These are phyloP conservation scores for Cytospora piceae DNA, from an alignment of 2,329 filamentous ascomycete species.

Conservation along the genomic window DNA sequence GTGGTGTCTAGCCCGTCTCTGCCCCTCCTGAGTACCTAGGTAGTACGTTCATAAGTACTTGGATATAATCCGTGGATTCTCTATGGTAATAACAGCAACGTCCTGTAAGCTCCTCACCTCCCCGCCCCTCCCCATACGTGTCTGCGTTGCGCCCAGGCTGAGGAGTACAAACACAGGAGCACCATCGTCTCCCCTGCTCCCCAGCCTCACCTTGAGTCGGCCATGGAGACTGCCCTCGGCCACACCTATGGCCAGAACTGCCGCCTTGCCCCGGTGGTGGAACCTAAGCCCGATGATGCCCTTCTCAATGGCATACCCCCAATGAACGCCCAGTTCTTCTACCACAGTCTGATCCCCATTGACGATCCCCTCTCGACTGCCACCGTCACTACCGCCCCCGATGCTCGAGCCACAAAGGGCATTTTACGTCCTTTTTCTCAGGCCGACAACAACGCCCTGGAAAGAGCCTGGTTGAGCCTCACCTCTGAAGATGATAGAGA, in stretches of 20 bases:
- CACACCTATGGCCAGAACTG: slow-evolving; percentile 67
- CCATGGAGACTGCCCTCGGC: slow-evolving; percentile 11
- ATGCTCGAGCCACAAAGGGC: slow-evolving; percentile 58
- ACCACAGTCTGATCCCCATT: slow-evolving; percentile 78
- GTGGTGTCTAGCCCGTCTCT: not conserved
- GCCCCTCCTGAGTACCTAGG: not conserved
- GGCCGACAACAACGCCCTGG: slow-evolving; percentile 78
- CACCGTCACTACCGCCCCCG: slow-evolving; percentile 53
- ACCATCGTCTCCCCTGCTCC: not conserved
- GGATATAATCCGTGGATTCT: not conserved
- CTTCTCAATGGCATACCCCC: slow-evolving; percentile 57
- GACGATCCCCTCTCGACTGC: slow-evolving; percentile 82
- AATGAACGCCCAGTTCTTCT: slow-evolving; percentile 78
- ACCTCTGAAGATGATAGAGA: slow-evolving; percentile 51
- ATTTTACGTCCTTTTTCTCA: slow-evolving; percentile 77
- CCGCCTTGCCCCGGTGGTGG: slow-evolving; percentile 53
- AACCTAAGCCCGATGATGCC: slow-evolving; percentile 40
- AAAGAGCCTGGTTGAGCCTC: slow-evolving; percentile 75
- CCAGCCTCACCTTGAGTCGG: not conserved
- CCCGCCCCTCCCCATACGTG: not conserved
- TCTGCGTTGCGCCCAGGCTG: not conserved
- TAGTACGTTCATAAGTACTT: not conserved
- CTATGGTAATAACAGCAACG: not conserved
- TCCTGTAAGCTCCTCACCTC: not conserved
- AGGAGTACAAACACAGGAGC: not conserved